Evolutionary conservation across 768 basidiomycete genomes (phyloP).

Genomic region (Termitomyces sp.): DNA sequence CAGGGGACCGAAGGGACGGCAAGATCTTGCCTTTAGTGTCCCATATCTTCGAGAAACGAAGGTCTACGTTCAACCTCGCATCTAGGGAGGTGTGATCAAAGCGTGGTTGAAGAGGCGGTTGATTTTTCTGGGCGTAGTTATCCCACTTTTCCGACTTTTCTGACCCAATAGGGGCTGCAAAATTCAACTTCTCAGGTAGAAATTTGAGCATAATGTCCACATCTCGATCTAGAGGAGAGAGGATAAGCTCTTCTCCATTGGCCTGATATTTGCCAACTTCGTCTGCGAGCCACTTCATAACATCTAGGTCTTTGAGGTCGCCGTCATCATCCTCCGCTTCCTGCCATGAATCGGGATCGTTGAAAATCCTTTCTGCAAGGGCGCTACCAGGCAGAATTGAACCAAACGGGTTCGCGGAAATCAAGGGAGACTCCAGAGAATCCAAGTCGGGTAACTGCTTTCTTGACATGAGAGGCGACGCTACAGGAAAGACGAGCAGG

Average conservation of each 20-base stretch:
- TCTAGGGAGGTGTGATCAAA: constrained; percentile 11
- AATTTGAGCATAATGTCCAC: constrained; percentile 12
- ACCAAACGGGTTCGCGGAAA: constrained; percentile 28
- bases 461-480: constrained; percentile 24
- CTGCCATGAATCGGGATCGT: constrained; percentile 41
- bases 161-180: not conserved
- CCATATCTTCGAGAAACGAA: constrained; percentile 15
- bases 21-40: constrained; percentile 12
- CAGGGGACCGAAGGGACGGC: constrained; percentile 10
- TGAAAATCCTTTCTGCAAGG: constrained; percentile 39
- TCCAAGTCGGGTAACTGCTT: constrained; percentile 34
- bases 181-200: constrained; percentile 11
- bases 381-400: constrained; percentile 32
- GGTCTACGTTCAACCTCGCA: constrained; percentile 14
- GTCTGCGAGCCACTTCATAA: constrained; percentile 30
- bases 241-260: constrained; percentile 1
- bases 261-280: constrained; percentile 26
- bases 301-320: constrained; percentile 20
- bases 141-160: constrained; percentile 8
- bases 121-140: constrained; percentile 5
- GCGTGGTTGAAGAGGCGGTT: constrained; percentile 6
- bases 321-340: constrained; percentile 25
- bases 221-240: constrained; percentile 12
- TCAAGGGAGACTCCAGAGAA: constrained; percentile 34
- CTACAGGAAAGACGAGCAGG: constrained; percentile 5